Evolutionary conservation across 345 rosid species (phyloP), one percentile per base, ranked within the genome.

Genomic region (Eucalyptus curtisii): DNA sequence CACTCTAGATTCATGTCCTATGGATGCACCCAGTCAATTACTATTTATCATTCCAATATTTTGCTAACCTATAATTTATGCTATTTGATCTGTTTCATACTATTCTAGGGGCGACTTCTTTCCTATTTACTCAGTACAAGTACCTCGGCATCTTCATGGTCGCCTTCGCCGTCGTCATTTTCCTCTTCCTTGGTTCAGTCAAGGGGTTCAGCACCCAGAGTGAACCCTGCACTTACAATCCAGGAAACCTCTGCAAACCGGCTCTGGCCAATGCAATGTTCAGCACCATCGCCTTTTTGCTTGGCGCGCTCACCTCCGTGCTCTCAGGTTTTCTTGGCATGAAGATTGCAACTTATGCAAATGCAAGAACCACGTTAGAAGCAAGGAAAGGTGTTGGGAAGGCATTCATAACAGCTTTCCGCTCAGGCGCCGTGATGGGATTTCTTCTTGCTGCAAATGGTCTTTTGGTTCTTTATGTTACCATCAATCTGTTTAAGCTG

Each of bases 381-480:
- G 97, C 95, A 50, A 93, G 95, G 88, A 94, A 92, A 80, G 95
- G 96, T 33, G 95, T 95, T 22, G 95, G 95, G 5, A 92, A 94
- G 90, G 97, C 96, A 44, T 95, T 95, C 87, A 93, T 94, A 44
- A 88, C 91, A 33, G 97, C 96, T 86, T 94, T 94, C 88, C 92
- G 95, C 61, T 92, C 96, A 17, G 96, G 97, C 33, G 93, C 97
- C 0, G 97, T 95, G 33, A 94, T 95, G 96, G 97, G 97, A 49
- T 95, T 95, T 87, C 96, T 95, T 76, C 95, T 95, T 71, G 95
- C 96, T 85, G 95, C 96, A 12, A 95, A 94, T 93, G 94, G 97
- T 44, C 97, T 95, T 80, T 64, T 95, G 87, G 97, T 95, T 89
- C 94, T 95, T 10, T 93, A 89, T 88, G 89, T 89, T 42, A 91